Base-by-base conservation (phyloP, 108 stramenopile genomes). In the Pseudonitzschia multiseries region DNA sequence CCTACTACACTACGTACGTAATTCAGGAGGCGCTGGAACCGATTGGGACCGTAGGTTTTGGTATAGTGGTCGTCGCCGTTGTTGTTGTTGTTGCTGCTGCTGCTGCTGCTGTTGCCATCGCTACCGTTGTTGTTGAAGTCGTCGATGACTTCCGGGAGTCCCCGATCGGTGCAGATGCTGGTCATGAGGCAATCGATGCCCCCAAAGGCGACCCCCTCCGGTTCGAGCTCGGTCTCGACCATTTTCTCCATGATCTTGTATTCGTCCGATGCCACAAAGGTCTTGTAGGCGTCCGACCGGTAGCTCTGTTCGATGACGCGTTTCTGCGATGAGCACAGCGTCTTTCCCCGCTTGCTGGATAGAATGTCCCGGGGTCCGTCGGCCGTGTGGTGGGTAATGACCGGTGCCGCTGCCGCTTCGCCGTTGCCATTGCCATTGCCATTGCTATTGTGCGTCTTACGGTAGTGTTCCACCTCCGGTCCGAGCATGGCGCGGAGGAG, bases 161-260 rank as follows among this genome's bases (percentile, higher is more conserved):
- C 21, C 20, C 93, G 83, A 81, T 92, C 93, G 28, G 90, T 94
- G 68, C 96, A 96, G 22, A 92, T 88, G 0, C 92, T 93, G 5
- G 92, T 93, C 92, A 94, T 94, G 44, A 94, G 64, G 76, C 96
- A 96, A 82, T 96, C 95, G 52, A 90, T 24, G 36, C 52, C 54
- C 28, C 56, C 56, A 56, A 62, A 68, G 27, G 8, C 9, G 27
- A 20, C 33, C 43, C 53, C 77, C 50, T 65, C 71, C 17, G 62
- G 70, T 51, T 75, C 40, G 40, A 75, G 48, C 17, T 66, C 67
- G 13, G 74, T 31, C 20, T 57, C 24, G 27, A 70, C 56, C 57
- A 79, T 82, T 42, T 59, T 53, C 27, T 74, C 50, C 22, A 86
- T 36, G 13, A 50, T 44, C 67, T 73, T 56, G 2, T 44, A 71